Evolutionary conservation across 805 yeast genomes (phyloP).

Genomic region (Saccharomycopsis schoenii): DNA sequence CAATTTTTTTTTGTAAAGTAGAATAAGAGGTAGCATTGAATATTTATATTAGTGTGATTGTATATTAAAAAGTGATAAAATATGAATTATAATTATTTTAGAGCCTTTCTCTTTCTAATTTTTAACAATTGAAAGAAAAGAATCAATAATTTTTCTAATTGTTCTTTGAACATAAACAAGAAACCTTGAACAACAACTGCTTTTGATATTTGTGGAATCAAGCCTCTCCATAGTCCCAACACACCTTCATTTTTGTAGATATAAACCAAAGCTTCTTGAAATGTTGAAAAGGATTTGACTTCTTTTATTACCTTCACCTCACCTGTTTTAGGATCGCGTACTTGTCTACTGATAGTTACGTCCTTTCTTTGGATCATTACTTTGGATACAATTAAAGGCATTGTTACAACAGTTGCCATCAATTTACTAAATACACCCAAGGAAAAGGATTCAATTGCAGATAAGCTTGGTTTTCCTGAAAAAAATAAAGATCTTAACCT

Average conservation of each 20-base stretch:
- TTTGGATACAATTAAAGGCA: constrained; percentile 78
- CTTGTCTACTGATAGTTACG: constrained; percentile 20
- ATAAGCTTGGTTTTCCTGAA: constrained; percentile 25
- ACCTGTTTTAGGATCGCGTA: constrained; percentile 15
- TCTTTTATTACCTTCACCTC: constrained; percentile 20
- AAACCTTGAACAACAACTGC: constrained; percentile 81
- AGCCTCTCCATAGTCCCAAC: constrained; percentile 64
- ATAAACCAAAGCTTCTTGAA: constrained; percentile 53
- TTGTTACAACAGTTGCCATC: constrained; percentile 70
- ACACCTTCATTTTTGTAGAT: constrained; percentile 57
- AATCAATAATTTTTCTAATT: constrained; percentile 27
- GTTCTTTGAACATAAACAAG: constrained; percentile 73
- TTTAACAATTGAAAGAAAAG: constrained; percentile 10
- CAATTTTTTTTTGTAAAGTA: too few species aligned
- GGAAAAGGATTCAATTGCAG: constrained; percentile 55
- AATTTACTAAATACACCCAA: constrained; percentile 76
- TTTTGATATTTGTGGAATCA: constrained; percentile 70
- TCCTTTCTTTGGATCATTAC: constrained; percentile 57
- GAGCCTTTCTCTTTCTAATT: background rate
- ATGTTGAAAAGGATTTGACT: constrained; percentile 40
- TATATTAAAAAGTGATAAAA: too few species aligned
- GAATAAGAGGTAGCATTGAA: too few species aligned
- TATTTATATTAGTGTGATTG: background rate
- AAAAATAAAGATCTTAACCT: constrained; percentile 46
- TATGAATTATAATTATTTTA: background rate